phyloP scores from a whole-genome alignment of 2,329 filamentous ascomycete species.

The Nothophaeocryptopus gaeumannii region DNA sequence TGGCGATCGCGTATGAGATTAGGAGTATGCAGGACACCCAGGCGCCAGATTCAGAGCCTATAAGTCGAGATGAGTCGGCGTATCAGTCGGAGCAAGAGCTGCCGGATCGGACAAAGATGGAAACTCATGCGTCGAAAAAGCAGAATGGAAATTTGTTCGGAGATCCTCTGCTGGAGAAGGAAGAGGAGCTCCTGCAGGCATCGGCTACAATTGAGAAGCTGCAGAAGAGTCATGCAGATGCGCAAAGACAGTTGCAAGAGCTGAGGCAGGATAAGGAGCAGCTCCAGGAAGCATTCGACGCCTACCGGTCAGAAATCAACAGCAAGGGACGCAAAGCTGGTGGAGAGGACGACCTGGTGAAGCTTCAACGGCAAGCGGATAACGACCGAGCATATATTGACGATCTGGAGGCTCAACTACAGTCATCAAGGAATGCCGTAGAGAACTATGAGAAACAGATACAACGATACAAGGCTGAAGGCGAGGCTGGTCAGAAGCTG shows the following conservation, averaged over 20 bases:
- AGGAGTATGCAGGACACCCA: slow-evolving; percentile 33
- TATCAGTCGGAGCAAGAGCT: slow-evolving; percentile 32
- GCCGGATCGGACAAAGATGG: slow-evolving; percentile 18
- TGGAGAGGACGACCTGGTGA: slow-evolving; percentile 44
- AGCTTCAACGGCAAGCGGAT: slow-evolving; percentile 43
- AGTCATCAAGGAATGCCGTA: slow-evolving; percentile 42
- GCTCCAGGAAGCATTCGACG: slow-evolving; percentile 49
- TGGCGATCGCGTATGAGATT: slow-evolving; percentile 35
- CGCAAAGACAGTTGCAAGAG: slow-evolving; percentile 44
- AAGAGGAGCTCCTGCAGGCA: slow-evolving; percentile 50
- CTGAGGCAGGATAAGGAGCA: slow-evolving; percentile 42
- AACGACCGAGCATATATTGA: slow-evolving; percentile 51
- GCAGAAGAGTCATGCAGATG: slow-evolving; percentile 39
- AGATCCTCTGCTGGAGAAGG: slow-evolving; percentile 49
- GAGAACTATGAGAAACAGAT: slow-evolving; percentile 48
- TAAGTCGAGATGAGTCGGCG: slow-evolving; percentile 31
- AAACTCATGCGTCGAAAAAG: slow-evolving; percentile 19
- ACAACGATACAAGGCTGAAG: slow-evolving; percentile 42
- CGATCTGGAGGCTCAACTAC: slow-evolving; percentile 48
- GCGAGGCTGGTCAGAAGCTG: slow-evolving; percentile 48
- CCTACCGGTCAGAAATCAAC: slow-evolving; percentile 46
- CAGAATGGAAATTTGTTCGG: slow-evolving; percentile 29
- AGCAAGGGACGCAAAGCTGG: slow-evolving; percentile 37
- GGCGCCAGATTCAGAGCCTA: slow-evolving; percentile 25
- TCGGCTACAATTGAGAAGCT: slow-evolving; percentile 47